Evolutionary conservation across 768 basidiomycete genomes (phyloP).

Genomic region (Clitopilus hobsonii): DNA sequence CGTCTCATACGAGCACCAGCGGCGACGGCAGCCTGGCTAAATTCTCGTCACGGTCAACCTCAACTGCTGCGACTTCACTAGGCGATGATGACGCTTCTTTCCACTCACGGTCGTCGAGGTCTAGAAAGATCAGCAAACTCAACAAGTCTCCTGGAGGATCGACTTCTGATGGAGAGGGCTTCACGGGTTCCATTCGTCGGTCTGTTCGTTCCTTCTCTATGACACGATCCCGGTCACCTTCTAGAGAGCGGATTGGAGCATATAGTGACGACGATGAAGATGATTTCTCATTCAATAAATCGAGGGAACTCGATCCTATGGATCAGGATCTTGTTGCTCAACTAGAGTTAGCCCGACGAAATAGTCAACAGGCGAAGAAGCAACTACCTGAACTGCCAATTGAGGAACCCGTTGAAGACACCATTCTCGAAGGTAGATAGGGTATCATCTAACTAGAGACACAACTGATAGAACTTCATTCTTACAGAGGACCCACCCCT

Average conservation of each 20-base stretch:
- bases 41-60: constrained; percentile 68
- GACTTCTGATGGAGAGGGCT: constrained; percentile 39
- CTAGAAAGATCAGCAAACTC: constrained; percentile 40
- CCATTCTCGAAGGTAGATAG: constrained; percentile 84
- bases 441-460: no score
- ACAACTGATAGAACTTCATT: no score
- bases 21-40: constrained; percentile 64
- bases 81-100: constrained; percentile 59
- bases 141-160: constrained; percentile 38
- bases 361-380: constrained; percentile 70
- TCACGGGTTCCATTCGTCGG: constrained; percentile 36
- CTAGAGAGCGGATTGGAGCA: constrained; percentile 34
- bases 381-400: constrained; percentile 30
- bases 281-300: constrained; percentile 28
- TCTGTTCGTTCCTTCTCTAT: constrained; percentile 24
- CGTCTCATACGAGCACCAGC: constrained; percentile 67
- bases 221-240: constrained; percentile 36
- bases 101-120: constrained; percentile 41
- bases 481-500: constrained; percentile 56
- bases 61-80: constrained; percentile 60
- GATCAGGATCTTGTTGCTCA: constrained; percentile 75
- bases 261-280: constrained; percentile 44
- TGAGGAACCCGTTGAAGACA: constrained; percentile 52
- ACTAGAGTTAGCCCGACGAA: constrained; percentile 77
- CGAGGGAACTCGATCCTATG: constrained; percentile 51